Evolutionary conservation across 805 yeast species (phyloP).

Genomic region (Candida ovalis): DNA sequence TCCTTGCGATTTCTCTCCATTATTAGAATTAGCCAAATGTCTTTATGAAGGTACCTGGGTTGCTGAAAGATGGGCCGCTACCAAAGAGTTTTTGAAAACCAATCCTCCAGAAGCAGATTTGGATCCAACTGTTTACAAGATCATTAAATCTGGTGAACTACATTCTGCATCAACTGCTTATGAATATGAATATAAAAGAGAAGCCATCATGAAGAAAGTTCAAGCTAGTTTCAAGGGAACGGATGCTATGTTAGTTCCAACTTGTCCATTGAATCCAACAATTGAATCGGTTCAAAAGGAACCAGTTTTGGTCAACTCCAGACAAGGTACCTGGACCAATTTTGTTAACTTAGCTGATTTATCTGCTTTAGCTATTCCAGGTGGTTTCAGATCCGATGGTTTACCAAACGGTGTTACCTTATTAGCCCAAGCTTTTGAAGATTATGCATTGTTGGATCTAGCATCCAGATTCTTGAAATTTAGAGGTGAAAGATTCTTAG

Average conservation of each 20-base stretch:
- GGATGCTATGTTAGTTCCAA: conserved; percentile 85
- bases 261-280: conserved; percentile 90
- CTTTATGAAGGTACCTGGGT: conserved; percentile 99
- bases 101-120: conserved; percentile 66
- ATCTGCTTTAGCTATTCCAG: conserved; percentile 89
- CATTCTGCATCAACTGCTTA: conserved; percentile 81
- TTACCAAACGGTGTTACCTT: conserved; percentile 89
- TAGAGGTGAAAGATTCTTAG: conserved; percentile 53
- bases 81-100: conserved; percentile 63
- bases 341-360: conserved; percentile 92
- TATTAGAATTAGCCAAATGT: conserved; percentile 78
- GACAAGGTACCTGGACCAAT: conserved; percentile 98
- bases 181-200: conserved; percentile 82
- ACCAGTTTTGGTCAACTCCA: conserved; percentile 79
- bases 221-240: conserved; percentile 48
- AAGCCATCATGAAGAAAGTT: conserved; percentile 68
- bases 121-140: conserved; percentile 78
- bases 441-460: conserved; percentile 80
- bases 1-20: conserved; percentile 66
- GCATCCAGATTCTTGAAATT: conserved; percentile 65
- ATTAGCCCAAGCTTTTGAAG: conserved; percentile 77
- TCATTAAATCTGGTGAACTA: conserved; percentile 74
- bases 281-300: conserved; percentile 67
- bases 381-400: conserved; percentile 84
- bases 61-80: conserved; percentile 87